These are phyloP conservation scores for Dipsacomyces acuminosporus DNA, from an alignment of 371 early-diverging fungal genomes.

Conservation along the genomic window DNA sequence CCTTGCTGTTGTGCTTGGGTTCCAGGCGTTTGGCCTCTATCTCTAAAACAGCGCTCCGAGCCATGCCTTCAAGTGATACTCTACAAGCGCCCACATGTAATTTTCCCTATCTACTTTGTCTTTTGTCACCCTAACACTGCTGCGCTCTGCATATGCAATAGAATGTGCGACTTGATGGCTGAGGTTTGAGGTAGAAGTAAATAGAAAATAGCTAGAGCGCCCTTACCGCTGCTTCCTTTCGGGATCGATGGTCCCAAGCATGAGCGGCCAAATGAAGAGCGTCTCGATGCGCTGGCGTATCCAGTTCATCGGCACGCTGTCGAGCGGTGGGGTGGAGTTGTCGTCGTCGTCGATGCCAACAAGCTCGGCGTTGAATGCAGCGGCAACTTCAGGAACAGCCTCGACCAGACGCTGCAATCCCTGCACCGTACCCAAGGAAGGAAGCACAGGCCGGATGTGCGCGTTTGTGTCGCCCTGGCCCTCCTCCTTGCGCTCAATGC, in stretches of 20 bases:
- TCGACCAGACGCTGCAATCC: conserved; percentile 29
- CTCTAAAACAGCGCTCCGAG: conserved; percentile 6
- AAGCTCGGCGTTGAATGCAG: conserved; percentile 41
- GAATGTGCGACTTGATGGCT: no score
- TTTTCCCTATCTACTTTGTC: no score
- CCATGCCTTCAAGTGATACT: no score
- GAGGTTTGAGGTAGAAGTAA: no score
- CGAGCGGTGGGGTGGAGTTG: conserved; percentile 17
- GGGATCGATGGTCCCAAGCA: conserved; percentile 35
- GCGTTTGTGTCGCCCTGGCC: conserved; percentile 2
- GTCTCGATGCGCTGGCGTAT: conserved; percentile 42
- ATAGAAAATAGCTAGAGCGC: background rate
- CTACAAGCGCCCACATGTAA: no score
- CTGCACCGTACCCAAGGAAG: conserved; percentile 20
- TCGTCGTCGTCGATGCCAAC: conserved; percentile 35
- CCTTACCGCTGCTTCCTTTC: conserved; percentile 2
- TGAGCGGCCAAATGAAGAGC: conserved; percentile 43
- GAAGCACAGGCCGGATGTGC: conserved; percentile 37
- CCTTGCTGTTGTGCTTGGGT: conserved; percentile 27
- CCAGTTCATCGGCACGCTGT: conserved; percentile 23
- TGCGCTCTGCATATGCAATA: no score
- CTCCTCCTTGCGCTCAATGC: conserved; percentile 18
- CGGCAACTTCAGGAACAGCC: conserved; percentile 36
- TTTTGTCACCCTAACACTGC: no score
- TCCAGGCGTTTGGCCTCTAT: conserved; percentile 32